These are phyloP conservation scores for Trichothecium roseum DNA, from an alignment of 2,329 filamentous ascomycete genomes.

Conservation along the genomic window DNA sequence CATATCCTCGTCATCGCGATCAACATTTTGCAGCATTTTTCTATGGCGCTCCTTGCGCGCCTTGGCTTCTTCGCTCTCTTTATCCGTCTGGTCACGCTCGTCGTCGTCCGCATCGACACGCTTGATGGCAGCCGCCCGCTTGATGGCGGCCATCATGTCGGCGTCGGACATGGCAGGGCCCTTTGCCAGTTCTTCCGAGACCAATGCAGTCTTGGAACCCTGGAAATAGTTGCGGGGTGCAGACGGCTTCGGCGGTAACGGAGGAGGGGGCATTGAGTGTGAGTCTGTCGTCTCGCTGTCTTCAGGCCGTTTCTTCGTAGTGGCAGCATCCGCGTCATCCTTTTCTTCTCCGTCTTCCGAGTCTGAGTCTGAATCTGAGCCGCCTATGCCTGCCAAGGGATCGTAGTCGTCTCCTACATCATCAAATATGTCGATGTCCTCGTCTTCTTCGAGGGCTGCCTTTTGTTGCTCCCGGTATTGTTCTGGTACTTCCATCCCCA, in stretches of 20 bases:
- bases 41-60: constrained; percentile 59
- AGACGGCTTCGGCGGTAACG: constrained; percentile 28
- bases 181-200: constrained; percentile 40
- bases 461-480: constrained; percentile 36
- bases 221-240: constrained; percentile 52
- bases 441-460: constrained; percentile 30
- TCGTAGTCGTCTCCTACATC: constrained; percentile 58
- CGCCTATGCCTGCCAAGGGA: constrained; percentile 49
- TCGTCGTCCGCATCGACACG: constrained; percentile 19
- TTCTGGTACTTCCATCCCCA: constrained; percentile 58
- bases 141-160: constrained; percentile 71
- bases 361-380: constrained; percentile 32
- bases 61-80: constrained; percentile 31
- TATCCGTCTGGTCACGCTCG: constrained; percentile 24
- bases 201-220: constrained; percentile 42
- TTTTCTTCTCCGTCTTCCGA: constrained; percentile 31
- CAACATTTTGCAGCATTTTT: constrained; percentile 62
- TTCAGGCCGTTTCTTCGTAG: constrained; percentile 13
- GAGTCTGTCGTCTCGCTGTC: constrained; percentile 5
- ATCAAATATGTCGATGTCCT: constrained; percentile 56
- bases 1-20: constrained; percentile 80
- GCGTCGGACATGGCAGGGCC: constrained; percentile 59
- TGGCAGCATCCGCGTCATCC: constrained; percentile 11
- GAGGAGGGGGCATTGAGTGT: constrained; percentile 34
- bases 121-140: constrained; percentile 63